A percentile compares a stretch with the other conserved stretches of the same genome.
phyloP scores from a whole-genome alignment of 495 filamentous ascomycete genomes.

The Penicillium waksmanii region DNA sequence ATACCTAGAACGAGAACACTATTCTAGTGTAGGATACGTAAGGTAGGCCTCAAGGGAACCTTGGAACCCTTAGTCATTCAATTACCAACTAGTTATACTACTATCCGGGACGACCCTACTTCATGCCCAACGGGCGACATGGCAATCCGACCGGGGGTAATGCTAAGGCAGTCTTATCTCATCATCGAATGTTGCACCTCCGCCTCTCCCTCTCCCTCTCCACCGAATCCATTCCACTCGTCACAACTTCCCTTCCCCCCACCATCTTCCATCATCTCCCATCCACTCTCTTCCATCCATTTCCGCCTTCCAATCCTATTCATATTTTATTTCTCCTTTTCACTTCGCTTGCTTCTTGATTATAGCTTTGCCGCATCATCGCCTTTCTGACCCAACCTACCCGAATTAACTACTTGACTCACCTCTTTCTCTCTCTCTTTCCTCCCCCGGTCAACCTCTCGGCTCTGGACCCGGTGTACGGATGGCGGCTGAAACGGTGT shows the following conservation, averaged over 20 bases:
- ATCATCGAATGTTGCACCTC: slow-evolving; percentile 40
- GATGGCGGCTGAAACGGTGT: slow-evolving; percentile 54
- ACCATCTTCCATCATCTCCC: slow-evolving; percentile 10
- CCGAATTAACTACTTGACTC: background rate
- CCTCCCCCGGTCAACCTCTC: slow-evolving; percentile 29
- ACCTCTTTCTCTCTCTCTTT: slow-evolving; percentile 13
- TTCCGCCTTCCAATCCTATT: slow-evolving; percentile 2
- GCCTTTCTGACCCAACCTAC: background rate
- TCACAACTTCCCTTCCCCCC: slow-evolving; percentile 31
- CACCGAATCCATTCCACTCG: slow-evolving; percentile 34
- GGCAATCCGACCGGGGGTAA: slow-evolving; percentile 8
- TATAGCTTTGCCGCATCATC: background rate
- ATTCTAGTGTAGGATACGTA: too few relatives aligned
- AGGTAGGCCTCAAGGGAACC: too few relatives aligned
- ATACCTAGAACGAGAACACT: too few relatives aligned
- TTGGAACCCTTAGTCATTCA: too few relatives aligned
- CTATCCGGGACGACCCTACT: too few relatives aligned
- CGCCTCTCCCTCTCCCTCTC: slow-evolving; percentile 35
- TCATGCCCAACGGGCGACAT: slow-evolving; percentile 11
- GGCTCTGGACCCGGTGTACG: slow-evolving; percentile 34
- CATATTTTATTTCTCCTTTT: background rate
- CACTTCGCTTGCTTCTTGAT: slow-evolving; percentile 8
- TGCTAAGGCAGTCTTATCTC: slow-evolving; percentile 20
- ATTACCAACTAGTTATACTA: background rate
- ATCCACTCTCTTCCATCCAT: background rate